Evolutionary conservation across 2,329 filamentous ascomycete species (phyloP), one percentile per base, ranked within the genome.

Genomic region (Fusarium subglutinans): DNA sequence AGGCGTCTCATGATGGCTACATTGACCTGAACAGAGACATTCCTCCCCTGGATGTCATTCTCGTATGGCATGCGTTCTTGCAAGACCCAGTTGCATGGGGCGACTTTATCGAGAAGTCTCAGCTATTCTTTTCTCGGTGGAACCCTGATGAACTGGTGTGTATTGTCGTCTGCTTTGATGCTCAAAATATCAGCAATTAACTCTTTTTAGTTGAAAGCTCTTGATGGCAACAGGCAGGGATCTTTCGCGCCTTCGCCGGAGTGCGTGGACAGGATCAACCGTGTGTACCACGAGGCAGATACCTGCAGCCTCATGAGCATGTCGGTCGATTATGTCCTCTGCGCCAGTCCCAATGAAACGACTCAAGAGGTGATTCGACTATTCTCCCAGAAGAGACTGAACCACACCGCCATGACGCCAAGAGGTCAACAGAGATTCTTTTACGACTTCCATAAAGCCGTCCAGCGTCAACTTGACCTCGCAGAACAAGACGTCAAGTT

Each of bases 61-160:
- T 76, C 26, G 48, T 68, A 14, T 77, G 65, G 72, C 67, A 75
- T 47, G 45, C 57, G 8, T 50, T 74, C 43, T 45, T 77, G 6
- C 67, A 68, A 24, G 33, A 51, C 14, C 66, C 59, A 13, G 18
- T 53, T 14, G 44, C 54, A 6, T 72, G 59, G 61, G 18, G 58
- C 7, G 10, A 10, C 3, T 65, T 77, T 15, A 43, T 51, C 6
- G 13, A 62, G 6, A 10, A 30, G 8, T 63, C 58, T 18, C 13
- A 38, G 8, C 30, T 75, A 7, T 33, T 53, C 1, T 59, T 74
- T 40, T 15, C 24, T 18, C 35, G 37, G 4, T 75, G 73, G 71
- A 51, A 77, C 26, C 43, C 28, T 13, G 48, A 67, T 22, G 28
- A 57, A 20, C 40, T 75, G 51, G 71, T 76, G 30, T 26, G 71